Evolutionary conservation across 495 filamentous ascomycete genomes (phyloP).

Genomic region (Penicillium egyptiacum): DNA sequence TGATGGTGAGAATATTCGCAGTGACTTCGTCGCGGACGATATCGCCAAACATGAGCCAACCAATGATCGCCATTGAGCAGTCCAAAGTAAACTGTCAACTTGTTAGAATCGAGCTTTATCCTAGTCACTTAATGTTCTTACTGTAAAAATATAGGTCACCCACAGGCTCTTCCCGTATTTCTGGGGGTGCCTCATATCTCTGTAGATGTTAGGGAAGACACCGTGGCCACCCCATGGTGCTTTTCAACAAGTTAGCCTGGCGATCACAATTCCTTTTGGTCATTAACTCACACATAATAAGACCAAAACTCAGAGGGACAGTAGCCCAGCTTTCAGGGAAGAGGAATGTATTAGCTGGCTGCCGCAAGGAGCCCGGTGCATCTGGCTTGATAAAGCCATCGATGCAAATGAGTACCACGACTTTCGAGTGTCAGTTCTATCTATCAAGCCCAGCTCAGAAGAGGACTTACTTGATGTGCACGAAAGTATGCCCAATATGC

Average conservation of each 20-base stretch:
- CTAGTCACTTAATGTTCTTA: conserved; percentile 41
- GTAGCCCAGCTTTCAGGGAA: conserved; percentile 87
- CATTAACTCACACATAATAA: conserved; percentile 72
- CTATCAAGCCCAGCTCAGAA: background rate
- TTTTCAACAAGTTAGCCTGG: conserved; percentile 18
- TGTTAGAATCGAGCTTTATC: conserved; percentile 14
- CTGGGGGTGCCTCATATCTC: conserved; percentile 93
- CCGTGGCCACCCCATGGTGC: conserved; percentile 93
- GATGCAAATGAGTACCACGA: conserved; percentile 74
- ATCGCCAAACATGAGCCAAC: conserved; percentile 93
- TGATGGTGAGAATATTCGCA: conserved; percentile 72
- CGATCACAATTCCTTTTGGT: background rate
- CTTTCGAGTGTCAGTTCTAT: conserved; percentile 42
- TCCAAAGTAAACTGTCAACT: conserved; percentile 70
- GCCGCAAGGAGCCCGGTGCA: conserved; percentile 75
- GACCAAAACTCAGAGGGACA: conserved; percentile 87
- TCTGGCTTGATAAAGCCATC: conserved; percentile 84
- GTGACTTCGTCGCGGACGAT: conserved; percentile 84
- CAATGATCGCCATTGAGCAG: conserved; percentile 73
- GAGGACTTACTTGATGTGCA: conserved; percentile 75
- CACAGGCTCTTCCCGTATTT: conserved; percentile 77
- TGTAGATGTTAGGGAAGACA: conserved; percentile 96
- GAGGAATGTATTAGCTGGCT: conserved; percentile 73
- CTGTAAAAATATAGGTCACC: conserved; percentile 86
- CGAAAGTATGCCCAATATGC: conserved; percentile 83